A percentile compares a stretch with the other conserved stretches of the same genome.
phyloP scores from a whole-genome alignment of 805 yeast species.

The Clavispora santaluciae region DNA sequence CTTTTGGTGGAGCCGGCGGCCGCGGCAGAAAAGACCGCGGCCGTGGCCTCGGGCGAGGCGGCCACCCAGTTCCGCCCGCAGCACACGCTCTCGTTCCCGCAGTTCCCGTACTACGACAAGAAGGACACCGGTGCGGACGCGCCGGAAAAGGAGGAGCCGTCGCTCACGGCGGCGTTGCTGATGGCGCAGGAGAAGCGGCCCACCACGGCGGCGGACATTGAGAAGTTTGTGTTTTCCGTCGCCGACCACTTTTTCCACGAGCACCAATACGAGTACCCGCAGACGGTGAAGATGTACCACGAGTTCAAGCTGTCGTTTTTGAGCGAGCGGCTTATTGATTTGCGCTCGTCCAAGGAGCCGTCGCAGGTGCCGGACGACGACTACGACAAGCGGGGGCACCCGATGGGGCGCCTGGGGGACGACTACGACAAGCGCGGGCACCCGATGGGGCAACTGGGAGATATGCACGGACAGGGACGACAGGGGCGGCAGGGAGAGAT shows the following conservation, averaged over 20 bases:
- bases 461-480: too few relatives aligned
- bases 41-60: not conserved
- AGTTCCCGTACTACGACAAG: slow-evolving; percentile 5
- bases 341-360: slow-evolving; percentile 6
- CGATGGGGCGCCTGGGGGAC: too few relatives aligned
- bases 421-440: too few relatives aligned
- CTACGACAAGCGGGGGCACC: too few relatives aligned
- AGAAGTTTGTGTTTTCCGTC: slow-evolving; percentile 35
- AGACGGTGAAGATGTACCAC: slow-evolving; percentile 38
- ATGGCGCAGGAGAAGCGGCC: slow-evolving; percentile 2
- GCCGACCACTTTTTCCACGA: slow-evolving; percentile 40
- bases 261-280: slow-evolving; percentile 39
- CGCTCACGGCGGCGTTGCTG: slow-evolving; percentile 5
- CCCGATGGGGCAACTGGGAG: too few relatives aligned
- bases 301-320: slow-evolving; percentile 39
- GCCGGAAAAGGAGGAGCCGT: slow-evolving; percentile 1
- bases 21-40: not conserved
- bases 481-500: too few relatives aligned
- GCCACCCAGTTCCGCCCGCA: slow-evolving; percentile 5
- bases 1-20: not conserved
- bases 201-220: slow-evolving; percentile 25
- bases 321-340: slow-evolving; percentile 36
- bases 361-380: not conserved
- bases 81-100: slow-evolving; percentile 8
- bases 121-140: not conserved